Evolutionary conservation across 345 rosid species (phyloP), one percentile per base, ranked within the genome.

Genomic region (Turnera subulata): DNA sequence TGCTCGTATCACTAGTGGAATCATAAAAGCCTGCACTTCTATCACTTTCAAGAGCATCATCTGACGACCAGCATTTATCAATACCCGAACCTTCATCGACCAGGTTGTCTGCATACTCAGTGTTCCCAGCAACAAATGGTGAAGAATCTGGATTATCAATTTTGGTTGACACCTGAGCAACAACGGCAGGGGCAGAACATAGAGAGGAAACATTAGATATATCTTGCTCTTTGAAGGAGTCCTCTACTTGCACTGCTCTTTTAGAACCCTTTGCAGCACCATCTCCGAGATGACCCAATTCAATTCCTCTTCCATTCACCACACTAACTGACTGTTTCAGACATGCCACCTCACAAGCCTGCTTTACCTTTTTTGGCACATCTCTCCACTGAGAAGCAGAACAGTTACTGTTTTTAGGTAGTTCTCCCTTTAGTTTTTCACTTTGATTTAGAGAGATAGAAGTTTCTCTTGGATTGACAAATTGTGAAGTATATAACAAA

Each of bases 41-140:
- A 68, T 73, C 78, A 56, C 80, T 76, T 64, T 71, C 82, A 61
- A 59, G 49, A 26, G 72, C 65, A 70, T 71, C 77, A 59, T 78
- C 77, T 23, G 83, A 74, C 25, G 78, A 78, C 63, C 85, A 78
- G 68, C 83, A 76, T 57, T 73, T 76, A 54, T 76, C 76, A 64
- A 71, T 72, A 4, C 55, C 66, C 2, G 80, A 82, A 60, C 80
- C 80, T 73, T 78, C 78, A 50, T 82, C 86, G 33, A 73, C n/a
- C 57, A 56, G 69, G 64, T 63, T 39, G 26, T 69, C 55, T n/a
- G 20, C 43, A 45, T 40, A 55, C 57, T 56, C 67, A 37, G 63
- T 19, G 61, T 63, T 65, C 51, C 59, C 73, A 60, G 42, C 65
- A 62, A 71, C 65, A 42, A 51, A 50, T 48, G 70, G 59, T 42